Conservation (phyloP, 768 basidiomycete genomes). For the Tubosaeta sp. region DNA sequence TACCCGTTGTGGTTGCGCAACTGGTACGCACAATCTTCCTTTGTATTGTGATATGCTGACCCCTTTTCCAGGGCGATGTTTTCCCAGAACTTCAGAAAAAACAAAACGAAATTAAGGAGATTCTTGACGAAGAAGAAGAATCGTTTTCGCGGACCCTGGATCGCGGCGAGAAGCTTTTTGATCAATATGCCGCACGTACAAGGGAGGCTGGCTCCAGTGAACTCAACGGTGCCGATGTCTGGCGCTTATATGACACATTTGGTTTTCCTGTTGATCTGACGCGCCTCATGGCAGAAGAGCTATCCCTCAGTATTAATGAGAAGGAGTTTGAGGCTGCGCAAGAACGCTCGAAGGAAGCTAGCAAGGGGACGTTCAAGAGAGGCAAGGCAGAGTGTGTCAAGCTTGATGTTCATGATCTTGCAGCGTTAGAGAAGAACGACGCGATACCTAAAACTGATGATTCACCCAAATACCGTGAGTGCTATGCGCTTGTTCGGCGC, state of each 20-base stretch:
- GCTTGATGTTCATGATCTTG: conserved; percentile 94
- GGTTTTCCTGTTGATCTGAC: conserved; percentile 98
- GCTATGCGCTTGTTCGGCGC: not conserved
- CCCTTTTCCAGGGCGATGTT: conserved; percentile 55
- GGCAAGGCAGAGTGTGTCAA: conserved; percentile 67
- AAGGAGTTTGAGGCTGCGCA: conserved; percentile 88
- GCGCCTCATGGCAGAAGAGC: conserved; percentile 94
- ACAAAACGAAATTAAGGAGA: conserved; percentile 82
- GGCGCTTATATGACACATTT: conserved; percentile 96
- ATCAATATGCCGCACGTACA: conserved; percentile 74
- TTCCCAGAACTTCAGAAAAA: conserved; percentile 93
- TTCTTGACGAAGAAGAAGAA: conserved; percentile 95
- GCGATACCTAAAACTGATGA: conserved; percentile 90
- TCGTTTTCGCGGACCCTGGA: conserved; percentile 97
- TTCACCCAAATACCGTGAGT: conserved; percentile 82
- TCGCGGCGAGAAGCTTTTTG: conserved; percentile 94
- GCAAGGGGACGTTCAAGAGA: conserved; percentile 78
- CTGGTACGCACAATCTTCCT: conserved; percentile 52
- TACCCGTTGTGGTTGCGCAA: conserved; percentile 84
- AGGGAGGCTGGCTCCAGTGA: conserved; percentile 56
- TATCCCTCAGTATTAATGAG: conserved; percentile 79
- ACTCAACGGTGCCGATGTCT: conserved; percentile 89
- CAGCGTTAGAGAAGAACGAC: conserved; percentile 72
- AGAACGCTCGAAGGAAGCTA: conserved; percentile 83
- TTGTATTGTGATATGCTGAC: conserved; percentile 5